A percentile compares a stretch with the other conserved stretches of the same genome.
These are phyloP conservation scores for Syzygium grande DNA, from an alignment of 345 rosid genomes.

Conservation along the genomic window DNA sequence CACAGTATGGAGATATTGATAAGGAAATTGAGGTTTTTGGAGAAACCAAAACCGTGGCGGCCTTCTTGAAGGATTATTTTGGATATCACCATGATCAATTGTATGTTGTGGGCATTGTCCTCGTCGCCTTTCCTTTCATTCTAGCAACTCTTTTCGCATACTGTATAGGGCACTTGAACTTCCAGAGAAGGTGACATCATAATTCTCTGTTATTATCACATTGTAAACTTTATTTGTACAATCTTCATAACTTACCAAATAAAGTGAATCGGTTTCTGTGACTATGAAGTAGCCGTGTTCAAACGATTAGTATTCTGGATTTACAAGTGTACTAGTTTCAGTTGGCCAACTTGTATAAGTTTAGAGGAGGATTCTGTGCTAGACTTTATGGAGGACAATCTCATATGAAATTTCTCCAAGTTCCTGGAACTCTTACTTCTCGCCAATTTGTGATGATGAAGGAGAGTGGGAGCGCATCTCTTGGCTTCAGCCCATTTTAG, in stretches of 20 bases:
- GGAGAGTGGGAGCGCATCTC: background rate
- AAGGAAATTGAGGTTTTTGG: conserved; percentile 36
- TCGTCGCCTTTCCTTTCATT: conserved; percentile 35
- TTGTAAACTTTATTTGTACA: background rate
- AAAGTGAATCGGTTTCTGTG: background rate
- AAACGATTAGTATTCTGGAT: background rate
- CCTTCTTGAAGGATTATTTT: conserved; percentile 43
- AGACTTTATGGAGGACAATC: background rate
- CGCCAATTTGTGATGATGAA: background rate
- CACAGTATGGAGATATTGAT: conserved; percentile 67
- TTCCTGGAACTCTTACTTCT: background rate
- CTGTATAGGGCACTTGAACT: conserved; percentile 44
- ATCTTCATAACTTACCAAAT: background rate
- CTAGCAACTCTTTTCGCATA: conserved; percentile 45
- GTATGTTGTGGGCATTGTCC: conserved; percentile 22
- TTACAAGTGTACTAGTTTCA: background rate
- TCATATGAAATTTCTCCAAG: background rate
- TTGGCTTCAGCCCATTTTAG: background rate
- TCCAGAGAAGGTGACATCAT: conserved; percentile 45
- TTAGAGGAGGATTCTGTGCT: background rate
- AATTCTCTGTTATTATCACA: background rate
- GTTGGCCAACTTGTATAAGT: background rate
- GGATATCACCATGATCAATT: conserved; percentile 41
- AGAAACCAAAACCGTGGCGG: conserved; percentile 24
- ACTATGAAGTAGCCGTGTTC: background rate